Conservation (phyloP, 768 basidiomycete genomes). For the Psilocybe cyanescens region DNA sequence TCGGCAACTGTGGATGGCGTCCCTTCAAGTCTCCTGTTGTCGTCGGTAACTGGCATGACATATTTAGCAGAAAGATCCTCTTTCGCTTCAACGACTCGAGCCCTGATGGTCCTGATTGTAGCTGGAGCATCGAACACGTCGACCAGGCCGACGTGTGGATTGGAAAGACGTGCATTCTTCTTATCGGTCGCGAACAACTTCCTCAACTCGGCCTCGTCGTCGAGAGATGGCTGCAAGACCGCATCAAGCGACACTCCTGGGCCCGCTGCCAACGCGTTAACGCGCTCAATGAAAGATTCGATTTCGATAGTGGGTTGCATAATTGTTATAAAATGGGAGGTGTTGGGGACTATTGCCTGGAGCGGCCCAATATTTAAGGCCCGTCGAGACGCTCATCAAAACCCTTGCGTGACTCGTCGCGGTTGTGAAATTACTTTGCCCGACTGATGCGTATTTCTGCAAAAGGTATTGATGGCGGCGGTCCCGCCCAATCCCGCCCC, state of each 20-base stretch:
- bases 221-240: conserved; percentile 54
- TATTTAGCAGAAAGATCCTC: conserved; percentile 50
- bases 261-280: conserved; percentile 22
- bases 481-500: not conserved
- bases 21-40: conserved; percentile 53
- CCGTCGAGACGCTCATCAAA: not conserved
- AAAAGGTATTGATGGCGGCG: not conserved
- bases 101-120: conserved; percentile 48
- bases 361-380: not conserved
- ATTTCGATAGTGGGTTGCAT: conserved; percentile 28
- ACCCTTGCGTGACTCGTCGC: not conserved
- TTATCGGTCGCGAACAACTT: conserved; percentile 60
- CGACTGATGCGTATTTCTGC: not conserved
- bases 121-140: conserved; percentile 57
- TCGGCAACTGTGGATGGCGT: conserved; percentile 48
- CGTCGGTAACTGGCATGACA: conserved; percentile 54
- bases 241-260: conserved; percentile 42
- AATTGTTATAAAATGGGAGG: not conserved
- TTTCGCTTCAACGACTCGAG: conserved; percentile 49
- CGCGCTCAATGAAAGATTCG: conserved; percentile 25
- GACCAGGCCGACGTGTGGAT: conserved; percentile 61
- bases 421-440: not conserved
- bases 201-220: conserved; percentile 59
- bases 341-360: not conserved
- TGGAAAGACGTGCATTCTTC: conserved; percentile 43